phyloP scores from a whole-genome alignment of 2,329 filamentous ascomycete species.

The Trichoderma arundinaceum region DNA sequence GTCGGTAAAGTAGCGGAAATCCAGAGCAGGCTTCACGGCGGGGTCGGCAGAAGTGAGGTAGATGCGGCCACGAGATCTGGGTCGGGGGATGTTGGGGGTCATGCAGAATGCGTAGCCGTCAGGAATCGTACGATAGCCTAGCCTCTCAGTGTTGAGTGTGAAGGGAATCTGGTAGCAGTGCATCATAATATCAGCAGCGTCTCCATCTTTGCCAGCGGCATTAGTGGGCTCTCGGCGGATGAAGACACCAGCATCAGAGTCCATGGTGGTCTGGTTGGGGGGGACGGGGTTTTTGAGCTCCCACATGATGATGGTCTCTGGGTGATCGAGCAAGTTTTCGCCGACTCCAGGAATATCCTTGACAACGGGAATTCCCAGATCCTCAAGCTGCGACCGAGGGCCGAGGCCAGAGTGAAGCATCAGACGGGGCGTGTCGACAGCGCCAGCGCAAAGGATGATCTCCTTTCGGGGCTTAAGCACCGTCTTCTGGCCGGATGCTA shows the following conservation, averaged over 20 bases:
- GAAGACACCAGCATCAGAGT: constrained; percentile 89
- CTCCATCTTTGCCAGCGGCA: constrained; percentile 70
- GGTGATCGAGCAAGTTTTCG: constrained; percentile 66
- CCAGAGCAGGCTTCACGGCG: constrained; percentile 77
- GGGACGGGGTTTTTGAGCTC: constrained; percentile 80
- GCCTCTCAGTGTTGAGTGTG: constrained; percentile 79
- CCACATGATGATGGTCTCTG: constrained; percentile 68
- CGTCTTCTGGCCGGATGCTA: constrained; percentile 58
- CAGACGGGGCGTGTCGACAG: constrained; percentile 78
- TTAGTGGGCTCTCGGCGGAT: constrained; percentile 76
- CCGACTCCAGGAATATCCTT: constrained; percentile 64
- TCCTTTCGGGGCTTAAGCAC: constrained; percentile 71
- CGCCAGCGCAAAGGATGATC: constrained; percentile 79
- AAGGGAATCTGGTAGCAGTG: constrained; percentile 97
- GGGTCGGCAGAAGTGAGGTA: constrained; percentile 80
- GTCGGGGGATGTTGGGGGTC: constrained; percentile 88
- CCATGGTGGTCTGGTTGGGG: constrained; percentile 84
- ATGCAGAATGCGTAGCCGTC: constrained; percentile 89
- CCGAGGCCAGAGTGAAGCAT: constrained; percentile 64
- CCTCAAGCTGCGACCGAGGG: constrained; percentile 58
- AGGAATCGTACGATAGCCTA: constrained; percentile 68
- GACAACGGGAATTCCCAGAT: constrained; percentile 61
- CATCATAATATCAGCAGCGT: constrained; percentile 90
- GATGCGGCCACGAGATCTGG: constrained; percentile 76
- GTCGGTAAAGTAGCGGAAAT: constrained; percentile 91